Evolutionary conservation across 2,329 filamentous ascomycete genomes (phyloP).

Genomic region (Fusarium sp.): DNA sequence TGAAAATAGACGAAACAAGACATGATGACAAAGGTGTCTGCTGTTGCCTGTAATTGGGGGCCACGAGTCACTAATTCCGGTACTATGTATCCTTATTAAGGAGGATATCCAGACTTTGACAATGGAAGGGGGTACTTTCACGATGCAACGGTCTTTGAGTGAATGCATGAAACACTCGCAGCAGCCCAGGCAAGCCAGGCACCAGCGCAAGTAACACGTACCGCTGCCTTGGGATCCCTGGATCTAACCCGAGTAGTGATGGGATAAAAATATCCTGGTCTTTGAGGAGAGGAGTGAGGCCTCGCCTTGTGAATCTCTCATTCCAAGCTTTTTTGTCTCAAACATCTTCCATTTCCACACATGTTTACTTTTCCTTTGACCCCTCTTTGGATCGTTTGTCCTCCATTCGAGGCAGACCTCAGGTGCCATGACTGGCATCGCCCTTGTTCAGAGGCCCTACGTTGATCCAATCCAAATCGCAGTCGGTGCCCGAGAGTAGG

Average conservation of each 20-base stretch:
- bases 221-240: constrained; percentile 35
- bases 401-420: constrained; percentile 14
- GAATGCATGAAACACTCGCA: constrained; percentile 39
- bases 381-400: constrained; percentile 12
- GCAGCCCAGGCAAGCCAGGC: constrained; percentile 28
- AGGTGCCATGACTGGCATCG: constrained; percentile 37
- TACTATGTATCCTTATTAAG: constrained; percentile 1
- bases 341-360: constrained; percentile 10
- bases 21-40: constrained; percentile 7
- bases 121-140: constrained; percentile 29
- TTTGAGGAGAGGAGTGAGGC: constrained; percentile 20
- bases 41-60: constrained; percentile 39
- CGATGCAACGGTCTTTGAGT: constrained; percentile 27
- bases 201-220: constrained; percentile 29
- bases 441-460: constrained; percentile 21
- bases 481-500: constrained; percentile 35
- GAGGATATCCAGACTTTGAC: constrained; percentile 9
- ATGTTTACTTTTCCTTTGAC: constrained; percentile 16
- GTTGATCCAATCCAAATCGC: constrained; percentile 20
- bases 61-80: constrained; percentile 22
- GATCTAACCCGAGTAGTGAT: constrained; percentile 8
- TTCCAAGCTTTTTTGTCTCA: constrained; percentile 32
- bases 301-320: constrained; percentile 24
- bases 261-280: constrained; percentile 28
- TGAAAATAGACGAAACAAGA: constrained; percentile 32